These are phyloP conservation scores for Rutstroemia sp. DNA, from an alignment of 2,329 filamentous ascomycete species.

Conservation along the genomic window DNA sequence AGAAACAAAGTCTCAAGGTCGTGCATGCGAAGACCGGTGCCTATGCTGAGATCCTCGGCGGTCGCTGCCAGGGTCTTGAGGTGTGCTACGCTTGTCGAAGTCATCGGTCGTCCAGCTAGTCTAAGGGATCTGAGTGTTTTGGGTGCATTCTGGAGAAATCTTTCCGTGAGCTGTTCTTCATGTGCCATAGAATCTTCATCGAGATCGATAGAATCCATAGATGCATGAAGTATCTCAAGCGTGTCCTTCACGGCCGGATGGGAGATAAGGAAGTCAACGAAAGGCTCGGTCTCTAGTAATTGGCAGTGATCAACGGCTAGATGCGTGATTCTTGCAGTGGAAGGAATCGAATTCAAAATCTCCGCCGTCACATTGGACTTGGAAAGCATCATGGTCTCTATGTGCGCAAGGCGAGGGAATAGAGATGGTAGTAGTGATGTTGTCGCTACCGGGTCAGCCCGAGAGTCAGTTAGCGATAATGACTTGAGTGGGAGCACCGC, in stretches of 20 bases:
- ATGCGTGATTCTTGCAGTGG: slow-evolving; percentile 62
- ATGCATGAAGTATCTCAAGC: not conserved
- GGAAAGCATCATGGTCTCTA: slow-evolving; percentile 37
- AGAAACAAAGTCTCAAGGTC: slow-evolving; percentile 17
- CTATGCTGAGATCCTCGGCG: slow-evolving; percentile 10
- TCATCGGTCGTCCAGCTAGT: slow-evolving; percentile 5
- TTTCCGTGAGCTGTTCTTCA: not conserved
- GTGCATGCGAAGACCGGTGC: slow-evolving; percentile 8
- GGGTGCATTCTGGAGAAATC: not conserved
- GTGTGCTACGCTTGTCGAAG: not conserved
- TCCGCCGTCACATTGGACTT: slow-evolving; percentile 65
- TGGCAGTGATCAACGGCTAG: slow-evolving; percentile 69
- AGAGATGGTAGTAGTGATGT: not conserved
- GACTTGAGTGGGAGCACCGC: not conserved
- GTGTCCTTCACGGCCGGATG: slow-evolving; percentile 34
- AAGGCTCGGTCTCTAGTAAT: slow-evolving; percentile 54
- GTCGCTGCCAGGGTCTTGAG: not conserved
- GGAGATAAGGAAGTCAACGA: slow-evolving; percentile 60
- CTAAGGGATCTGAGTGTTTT: slow-evolving; percentile 1
- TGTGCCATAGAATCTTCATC: not conserved
- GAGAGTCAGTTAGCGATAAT: slow-evolving; percentile 4
- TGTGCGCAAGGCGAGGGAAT: not conserved
- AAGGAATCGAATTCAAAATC: slow-evolving; percentile 60
- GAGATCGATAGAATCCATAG: not conserved
- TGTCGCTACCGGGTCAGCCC: not conserved